Base-by-base conservation (phyloP, 2,329 filamentous ascomycete genomes). In the Blastomyces gilchristii region DNA sequence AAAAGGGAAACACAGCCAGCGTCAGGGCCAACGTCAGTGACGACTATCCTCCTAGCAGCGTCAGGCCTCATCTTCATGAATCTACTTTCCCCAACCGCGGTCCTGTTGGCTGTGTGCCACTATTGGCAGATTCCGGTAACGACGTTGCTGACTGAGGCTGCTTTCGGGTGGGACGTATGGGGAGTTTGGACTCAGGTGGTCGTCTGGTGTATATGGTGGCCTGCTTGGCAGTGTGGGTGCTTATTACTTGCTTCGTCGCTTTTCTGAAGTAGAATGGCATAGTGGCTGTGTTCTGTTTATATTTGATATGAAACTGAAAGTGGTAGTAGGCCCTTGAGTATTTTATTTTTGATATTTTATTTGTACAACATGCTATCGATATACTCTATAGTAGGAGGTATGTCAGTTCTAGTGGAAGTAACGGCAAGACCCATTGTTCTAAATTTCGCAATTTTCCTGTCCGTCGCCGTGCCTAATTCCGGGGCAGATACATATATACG, bases 171-270 rank as follows among this genome's bases (percentile, higher is more conserved):
- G 91, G 84, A 90, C 71, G 86, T 96, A 14, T 91, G 88, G 85
- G 90, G 91, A 1, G 85, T 94, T 82, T 95, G 91, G 79, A 95
- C 91, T 1, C 87, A 90, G 64, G 85, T 96, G 22, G 85, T 95
- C 12, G 83, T 96, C n/a, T 96, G 91, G 90, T 89, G 91, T 72
- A 86, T 96, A 53, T 97, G 92, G 92, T 94, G 91, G 88, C 92
- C 92, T 0, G 91, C 90, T 8, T 97, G 92, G 92, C 74, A 94
- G 47, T 83, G 86, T 7, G 89, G 79, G 4, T 72, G 71, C 64
- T 69, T 75, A 0, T 63, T 75, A 39, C 60, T 76, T 57, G 73
- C 71, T 28, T 73, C 71, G 39, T 75, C 73, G 3, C 62, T 77
- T 53, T 43, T 66, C 49, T 62, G 39, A 57, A 25, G 22, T 16